Percentiles rank a stretch among this genome's conserved stretches.
Conservation (phyloP, 2,329 filamentous ascomycete species). For the Podosphaera xanthii region DNA sequence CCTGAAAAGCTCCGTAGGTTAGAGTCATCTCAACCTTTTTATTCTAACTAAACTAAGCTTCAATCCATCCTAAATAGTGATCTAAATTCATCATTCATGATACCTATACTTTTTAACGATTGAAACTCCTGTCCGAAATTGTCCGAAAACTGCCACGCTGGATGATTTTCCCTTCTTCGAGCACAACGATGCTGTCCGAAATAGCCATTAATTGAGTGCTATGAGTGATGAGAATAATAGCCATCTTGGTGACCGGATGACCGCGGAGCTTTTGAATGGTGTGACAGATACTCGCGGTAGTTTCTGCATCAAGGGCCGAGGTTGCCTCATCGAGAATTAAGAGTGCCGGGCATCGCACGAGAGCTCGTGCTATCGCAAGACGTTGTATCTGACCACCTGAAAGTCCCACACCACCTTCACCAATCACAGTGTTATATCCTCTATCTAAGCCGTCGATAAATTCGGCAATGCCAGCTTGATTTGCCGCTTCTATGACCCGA, state of each 20-base stretch:
- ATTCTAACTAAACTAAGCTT: too few species aligned
- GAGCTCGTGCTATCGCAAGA: constrained; percentile 56
- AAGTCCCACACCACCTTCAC: constrained; percentile 50
- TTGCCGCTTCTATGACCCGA: constrained; percentile 28
- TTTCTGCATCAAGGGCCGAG: constrained; percentile 50
- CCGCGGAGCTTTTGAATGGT: constrained; percentile 30
- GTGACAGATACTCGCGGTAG: constrained; percentile 37
- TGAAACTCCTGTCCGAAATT: too few species aligned
- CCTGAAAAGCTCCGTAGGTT: too few species aligned
- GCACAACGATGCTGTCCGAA: constrained; percentile 49
- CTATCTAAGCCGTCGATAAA: constrained; percentile 51
- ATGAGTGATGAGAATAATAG: constrained; percentile 67
- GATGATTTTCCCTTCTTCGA: constrained; percentile 43
- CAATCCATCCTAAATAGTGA: too few species aligned
- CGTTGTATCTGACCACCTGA: constrained; percentile 71
- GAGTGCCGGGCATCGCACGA: constrained; percentile 47
- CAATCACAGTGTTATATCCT: constrained; percentile 51
- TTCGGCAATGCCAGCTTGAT: constrained; percentile 44
- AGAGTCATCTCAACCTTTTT: too few species aligned
- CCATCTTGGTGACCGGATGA: constrained; percentile 23
- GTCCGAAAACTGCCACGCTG: constrained; percentile 38
- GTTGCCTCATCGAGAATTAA: constrained; percentile 77
- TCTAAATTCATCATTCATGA: too few species aligned
- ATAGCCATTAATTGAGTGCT: constrained; percentile 67
- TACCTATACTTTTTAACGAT: too few species aligned